Evolutionary conservation across 2,329 filamentous ascomycete genomes (phyloP).

Genomic region (Colletotrichum limetticola): DNA sequence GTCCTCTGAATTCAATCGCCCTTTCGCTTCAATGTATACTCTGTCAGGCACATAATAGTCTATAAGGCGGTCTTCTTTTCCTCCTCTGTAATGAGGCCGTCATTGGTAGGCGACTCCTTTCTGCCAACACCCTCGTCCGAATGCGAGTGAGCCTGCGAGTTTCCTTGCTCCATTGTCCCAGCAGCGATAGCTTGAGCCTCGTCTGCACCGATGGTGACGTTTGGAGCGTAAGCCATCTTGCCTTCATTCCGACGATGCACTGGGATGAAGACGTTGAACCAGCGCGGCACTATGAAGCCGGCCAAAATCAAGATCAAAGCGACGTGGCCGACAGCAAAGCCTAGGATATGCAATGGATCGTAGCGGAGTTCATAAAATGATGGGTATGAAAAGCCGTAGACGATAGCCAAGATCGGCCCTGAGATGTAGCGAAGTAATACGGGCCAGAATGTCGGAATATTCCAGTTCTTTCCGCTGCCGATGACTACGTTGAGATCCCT

Average conservation of each 20-base stretch:
- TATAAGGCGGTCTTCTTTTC: neutral
- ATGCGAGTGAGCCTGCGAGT: neutral
- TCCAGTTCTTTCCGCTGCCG: conserved; percentile 65
- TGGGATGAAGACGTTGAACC: conserved; percentile 64
- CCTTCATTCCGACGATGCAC: conserved; percentile 57
- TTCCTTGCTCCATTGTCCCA: conserved; percentile 15
- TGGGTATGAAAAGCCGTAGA: conserved; percentile 63
- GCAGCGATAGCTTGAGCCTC: conserved; percentile 32
- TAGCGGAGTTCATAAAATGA: conserved; percentile 58
- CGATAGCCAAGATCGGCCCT: conserved; percentile 60
- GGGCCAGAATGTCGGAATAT: conserved; percentile 62
- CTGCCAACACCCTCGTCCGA: neutral
- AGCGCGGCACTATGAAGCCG: conserved; percentile 63
- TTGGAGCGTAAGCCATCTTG: conserved; percentile 41
- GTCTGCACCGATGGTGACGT: conserved; percentile 26
- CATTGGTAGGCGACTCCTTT: conserved; percentile 13
- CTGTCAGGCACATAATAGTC: neutral
- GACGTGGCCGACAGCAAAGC: conserved; percentile 59
- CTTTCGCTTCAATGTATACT: neutral
- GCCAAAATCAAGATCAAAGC: conserved; percentile 57
- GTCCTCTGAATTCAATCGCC: no score
- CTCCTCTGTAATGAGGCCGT: conserved; percentile 2
- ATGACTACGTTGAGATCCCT: conserved; percentile 66
- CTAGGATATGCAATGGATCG: conserved; percentile 61
- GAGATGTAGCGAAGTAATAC: conserved; percentile 61